Evolutionary conservation across 805 yeast genomes (phyloP), one percentile per base, ranked within the genome.

Genomic region (Saccharomycopsis vini): DNA sequence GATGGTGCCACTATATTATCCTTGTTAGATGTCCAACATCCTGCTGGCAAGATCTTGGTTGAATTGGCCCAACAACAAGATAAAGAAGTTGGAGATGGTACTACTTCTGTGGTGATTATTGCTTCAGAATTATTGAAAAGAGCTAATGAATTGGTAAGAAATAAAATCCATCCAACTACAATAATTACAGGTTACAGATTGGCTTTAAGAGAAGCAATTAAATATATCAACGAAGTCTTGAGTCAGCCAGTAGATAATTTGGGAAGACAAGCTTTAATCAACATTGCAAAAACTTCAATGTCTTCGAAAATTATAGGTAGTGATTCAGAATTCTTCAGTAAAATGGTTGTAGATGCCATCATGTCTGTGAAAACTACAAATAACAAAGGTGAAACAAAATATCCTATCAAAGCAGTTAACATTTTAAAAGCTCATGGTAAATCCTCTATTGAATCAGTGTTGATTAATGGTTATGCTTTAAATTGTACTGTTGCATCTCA

Each of bases 21-120:
- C 7, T 66, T 94, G 42, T 69, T 92, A 52, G 98, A 92, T 60
- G 97, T 92, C 41, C 96, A 92, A 65, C 98, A 92, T 62, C 99
- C 99, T 29, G 98, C 98, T 1, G 98, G 97, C 15, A 90, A 88
- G 67, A 92, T 92, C 55, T 69, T 92, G 46, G 98, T 92, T 40
- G 97, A 92, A 59, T 73, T 92, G 58, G 98, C 98, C 2, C 96
- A 92, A 63, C 97, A 92, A 63, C 99, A 92, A 68, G 99, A 92
- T 63, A 77, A 95, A 57, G 99, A 92, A 66, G 96, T 78, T 44
- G 99, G 99, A 45, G 97, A 89, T 59, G 97, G 97, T 54, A 89
- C 99, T 36, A 92, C 99, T 0, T 84, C 95, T 13, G 98, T 92
- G 40, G 98, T 92, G 33, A 88, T 92, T 50, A 81, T 94, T 60